Evolutionary conservation across 192 early-diverging fungal species (phyloP).

Genomic region (Backusella macrospora): DNA sequence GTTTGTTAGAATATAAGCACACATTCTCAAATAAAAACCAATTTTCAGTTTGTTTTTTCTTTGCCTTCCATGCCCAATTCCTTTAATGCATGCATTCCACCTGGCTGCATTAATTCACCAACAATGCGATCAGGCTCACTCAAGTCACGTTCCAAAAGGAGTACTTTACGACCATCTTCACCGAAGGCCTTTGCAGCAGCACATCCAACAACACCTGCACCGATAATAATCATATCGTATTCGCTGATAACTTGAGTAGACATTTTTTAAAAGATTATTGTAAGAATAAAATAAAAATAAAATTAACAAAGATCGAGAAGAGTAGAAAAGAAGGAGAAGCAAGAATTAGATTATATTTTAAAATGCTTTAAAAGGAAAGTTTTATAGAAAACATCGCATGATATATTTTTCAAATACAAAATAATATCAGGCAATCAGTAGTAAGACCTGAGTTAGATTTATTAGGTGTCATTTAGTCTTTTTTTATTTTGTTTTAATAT

Average conservation of each 20-base stretch:
- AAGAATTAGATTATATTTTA: background rate
- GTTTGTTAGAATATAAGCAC: background rate
- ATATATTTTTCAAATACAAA: background rate
- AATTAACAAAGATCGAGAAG: background rate
- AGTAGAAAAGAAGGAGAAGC: background rate
- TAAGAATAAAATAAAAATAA: background rate
- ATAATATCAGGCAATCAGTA: background rate
- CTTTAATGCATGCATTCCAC: constrained; percentile 82
- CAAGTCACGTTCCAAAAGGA: constrained; percentile 84
- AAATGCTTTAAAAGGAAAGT: constrained; percentile 3
- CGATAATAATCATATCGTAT: constrained; percentile 86
- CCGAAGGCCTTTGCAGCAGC: constrained; percentile 81
- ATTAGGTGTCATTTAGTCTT: background rate
- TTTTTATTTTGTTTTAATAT: background rate
- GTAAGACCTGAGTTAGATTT: background rate
- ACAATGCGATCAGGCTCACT: constrained; percentile 95
- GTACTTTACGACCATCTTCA: constrained; percentile 67
- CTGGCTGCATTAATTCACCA: constrained; percentile 95
- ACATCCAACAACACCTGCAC: constrained; percentile 90
- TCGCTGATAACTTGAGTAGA: background rate
- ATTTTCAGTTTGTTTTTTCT: background rate
- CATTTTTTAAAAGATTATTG: background rate
- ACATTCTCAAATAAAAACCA: background rate
- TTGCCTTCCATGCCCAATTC: constrained; percentile 72
- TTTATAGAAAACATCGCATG: constrained; percentile 10